A percentile compares a stretch with the other conserved stretches of the same genome.
Conservation (phyloP, 192 early-diverging fungal species). For the Gaertneriomyces sp. region DNA sequence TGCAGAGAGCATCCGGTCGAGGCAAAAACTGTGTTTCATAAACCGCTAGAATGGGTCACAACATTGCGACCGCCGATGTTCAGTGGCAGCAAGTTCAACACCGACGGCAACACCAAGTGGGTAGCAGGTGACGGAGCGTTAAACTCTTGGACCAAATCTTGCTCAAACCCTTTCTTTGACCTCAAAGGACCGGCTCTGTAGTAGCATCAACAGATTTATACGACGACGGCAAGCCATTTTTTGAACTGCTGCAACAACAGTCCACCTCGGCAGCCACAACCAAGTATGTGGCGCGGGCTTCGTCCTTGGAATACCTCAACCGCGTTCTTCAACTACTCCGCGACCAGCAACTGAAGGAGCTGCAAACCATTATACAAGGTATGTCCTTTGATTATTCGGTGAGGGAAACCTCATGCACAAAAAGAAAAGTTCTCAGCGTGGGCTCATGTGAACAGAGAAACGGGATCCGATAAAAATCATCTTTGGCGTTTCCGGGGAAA, state of each 20-base stretch:
- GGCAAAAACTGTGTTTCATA: constrained; percentile 46
- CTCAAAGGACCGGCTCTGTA: constrained; percentile 2
- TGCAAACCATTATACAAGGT: constrained; percentile 55
- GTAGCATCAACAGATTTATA: constrained; percentile 32
- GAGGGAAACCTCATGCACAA: not conserved
- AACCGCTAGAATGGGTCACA: constrained; percentile 43
- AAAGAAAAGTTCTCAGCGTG: not conserved
- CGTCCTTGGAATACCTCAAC: constrained; percentile 44
- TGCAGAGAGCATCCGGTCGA: constrained; percentile 43
- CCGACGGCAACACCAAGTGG: constrained; percentile 3
- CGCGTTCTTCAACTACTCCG: constrained; percentile 40
- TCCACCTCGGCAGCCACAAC: constrained; percentile 12
- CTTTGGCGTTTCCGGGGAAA: constrained; percentile 41
- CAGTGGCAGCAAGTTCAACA: constrained; percentile 12
- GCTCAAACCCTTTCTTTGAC: not conserved
- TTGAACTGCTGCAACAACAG: constrained; percentile 34
- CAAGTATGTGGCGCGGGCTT: constrained; percentile 34
- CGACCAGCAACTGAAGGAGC: constrained; percentile 44
- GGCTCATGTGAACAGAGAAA: constrained; percentile 35
- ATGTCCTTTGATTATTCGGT: too few relatives aligned
- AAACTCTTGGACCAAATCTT: not conserved
- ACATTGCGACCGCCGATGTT: constrained; percentile 36
- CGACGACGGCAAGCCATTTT: constrained; percentile 45
- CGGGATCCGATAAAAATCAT: constrained; percentile 46
- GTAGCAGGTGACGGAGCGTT: not conserved